Base-by-base conservation (phyloP, 306 rosid species). In the Rosa chinensis region DNA sequence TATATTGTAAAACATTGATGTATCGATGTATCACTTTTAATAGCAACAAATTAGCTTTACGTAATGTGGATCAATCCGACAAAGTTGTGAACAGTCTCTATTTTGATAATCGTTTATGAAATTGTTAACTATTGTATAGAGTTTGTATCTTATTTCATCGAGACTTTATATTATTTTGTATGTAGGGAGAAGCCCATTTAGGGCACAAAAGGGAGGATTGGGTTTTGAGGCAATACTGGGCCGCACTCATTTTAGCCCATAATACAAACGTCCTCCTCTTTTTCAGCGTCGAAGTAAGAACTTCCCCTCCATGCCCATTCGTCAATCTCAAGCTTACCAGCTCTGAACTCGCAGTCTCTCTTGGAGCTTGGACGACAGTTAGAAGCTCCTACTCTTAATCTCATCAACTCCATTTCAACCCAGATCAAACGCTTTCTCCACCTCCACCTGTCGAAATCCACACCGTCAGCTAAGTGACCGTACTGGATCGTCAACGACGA, bases 401-500 rank as follows among this genome's bases (percentile, higher is more conserved):
- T 6, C 59, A 53, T 17, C 59, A 53, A 7, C 25, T 55, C 61
- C 62, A n/a, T 56, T n/a, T 56, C 62, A 55, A 55, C 61, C 10
- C 23, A 7, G 23, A 55, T 55, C 61, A 20, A 18, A 2, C 25
- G 3, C 11, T 55, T 55, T 20, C 10, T 55, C 25, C 61, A 7
- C 61, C 10, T 20, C 25, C 25, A 56, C 63, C 63, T 2, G 28
- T 56, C 20, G 10, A 3, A 56, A 3, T 10, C 32, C 63, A 55
- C 28, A 55, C 5, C 12, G 11, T 55, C 63, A 58, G 35, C 63
- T 8, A 6, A 56, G 25, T 56, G 63, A 7, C 63, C 63, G 23
- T 6, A 20, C 12, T 55, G 11, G 62, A 55, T 55, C 62, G 59
- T 53, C 59, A 10, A 80, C 63, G 80, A 83, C 66, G 80, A 92